A percentile compares a stretch with the other conserved stretches of the same genome.
phyloP scores from a whole-genome alignment of 2,329 filamentous ascomycete species.

The Eutypa lata region DNA sequence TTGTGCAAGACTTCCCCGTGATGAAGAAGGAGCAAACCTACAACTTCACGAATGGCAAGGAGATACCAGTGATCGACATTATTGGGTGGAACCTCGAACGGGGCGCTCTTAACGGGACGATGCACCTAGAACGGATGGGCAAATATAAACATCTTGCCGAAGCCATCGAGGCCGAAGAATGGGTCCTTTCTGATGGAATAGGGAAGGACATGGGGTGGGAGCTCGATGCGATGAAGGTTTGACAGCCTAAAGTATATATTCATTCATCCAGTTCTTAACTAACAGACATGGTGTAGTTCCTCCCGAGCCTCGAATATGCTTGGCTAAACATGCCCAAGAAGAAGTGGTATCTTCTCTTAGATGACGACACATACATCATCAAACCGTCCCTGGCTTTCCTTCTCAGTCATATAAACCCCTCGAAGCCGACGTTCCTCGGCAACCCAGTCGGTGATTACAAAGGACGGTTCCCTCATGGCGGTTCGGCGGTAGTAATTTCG shows the following conservation, averaged over 20 bases:
- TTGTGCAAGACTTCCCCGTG: constrained; percentile 50
- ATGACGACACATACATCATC: constrained; percentile 57
- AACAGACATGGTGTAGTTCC: constrained; percentile 39
- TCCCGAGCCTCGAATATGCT: constrained; percentile 51
- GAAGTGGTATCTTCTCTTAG: constrained; percentile 57
- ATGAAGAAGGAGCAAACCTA: constrained; percentile 18
- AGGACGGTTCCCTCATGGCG: constrained; percentile 54
- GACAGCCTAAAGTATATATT: constrained; percentile 1
- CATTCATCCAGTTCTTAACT: constrained; percentile 1
- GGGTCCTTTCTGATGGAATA: constrained; percentile 28
- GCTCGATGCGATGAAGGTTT: constrained; percentile 34
- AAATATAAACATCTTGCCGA: constrained; percentile 29
- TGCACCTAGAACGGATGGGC: constrained; percentile 26
- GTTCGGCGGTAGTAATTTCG: constrained; percentile 52
- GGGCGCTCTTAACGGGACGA: constrained; percentile 24
- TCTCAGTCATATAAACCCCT: constrained; percentile 46
- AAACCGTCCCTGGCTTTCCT: constrained; percentile 45
- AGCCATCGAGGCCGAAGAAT: constrained; percentile 30
- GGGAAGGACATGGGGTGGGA: constrained; percentile 31
- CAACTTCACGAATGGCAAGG: constrained; percentile 23
- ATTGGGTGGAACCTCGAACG: constrained; percentile 30
- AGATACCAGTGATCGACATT: constrained; percentile 26
- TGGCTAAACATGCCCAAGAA: constrained; percentile 49
- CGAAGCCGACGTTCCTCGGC: constrained; percentile 48
- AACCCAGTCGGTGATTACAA: constrained; percentile 57